A percentile compares a stretch with the other conserved stretches of the same genome.
These are phyloP conservation scores for Glarea lozoyensis DNA, from an alignment of 495 filamentous ascomycete genomes.

Conservation along the genomic window DNA sequence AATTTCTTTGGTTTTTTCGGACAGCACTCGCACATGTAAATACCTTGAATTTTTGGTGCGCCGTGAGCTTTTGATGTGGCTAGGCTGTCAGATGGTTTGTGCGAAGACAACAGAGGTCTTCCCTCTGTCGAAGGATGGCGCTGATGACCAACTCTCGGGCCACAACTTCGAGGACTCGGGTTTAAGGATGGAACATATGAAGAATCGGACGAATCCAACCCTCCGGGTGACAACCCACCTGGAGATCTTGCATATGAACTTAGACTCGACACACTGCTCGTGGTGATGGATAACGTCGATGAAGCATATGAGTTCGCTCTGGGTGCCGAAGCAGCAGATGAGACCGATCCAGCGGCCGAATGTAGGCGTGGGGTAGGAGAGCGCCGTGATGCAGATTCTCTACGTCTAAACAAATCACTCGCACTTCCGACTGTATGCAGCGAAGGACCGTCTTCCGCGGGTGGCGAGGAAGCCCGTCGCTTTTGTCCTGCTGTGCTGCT, in stretches of 20 bases:
- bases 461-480: constrained; percentile 73
- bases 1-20: constrained; percentile 99
- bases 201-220: constrained; percentile 40
- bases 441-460: constrained; percentile 54
- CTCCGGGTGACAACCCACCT: constrained; percentile 40
- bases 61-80: constrained; percentile 28
- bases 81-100: constrained; percentile 35
- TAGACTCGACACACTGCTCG: constrained; percentile 61
- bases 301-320: constrained; percentile 73
- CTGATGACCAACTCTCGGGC: constrained; percentile 39
- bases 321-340: constrained; percentile 62
- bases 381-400: constrained; percentile 50
- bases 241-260: constrained; percentile 69
- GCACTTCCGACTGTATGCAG: constrained; percentile 47
- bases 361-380: constrained; percentile 51
- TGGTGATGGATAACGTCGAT: constrained; percentile 54
- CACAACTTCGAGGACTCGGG: constrained; percentile 46
- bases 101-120: constrained; percentile 33
- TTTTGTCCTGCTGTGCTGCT: constrained; percentile 52
- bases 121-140: constrained; percentile 34
- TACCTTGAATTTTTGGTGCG: constrained; percentile 31
- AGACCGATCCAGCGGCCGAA: constrained; percentile 57
- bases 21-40: constrained; percentile 91
- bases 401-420: constrained; percentile 58
- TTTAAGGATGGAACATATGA: constrained; percentile 54